phyloP scores from a whole-genome alignment of 352 stramenopile species.

The Pythium graminicola region DNA sequence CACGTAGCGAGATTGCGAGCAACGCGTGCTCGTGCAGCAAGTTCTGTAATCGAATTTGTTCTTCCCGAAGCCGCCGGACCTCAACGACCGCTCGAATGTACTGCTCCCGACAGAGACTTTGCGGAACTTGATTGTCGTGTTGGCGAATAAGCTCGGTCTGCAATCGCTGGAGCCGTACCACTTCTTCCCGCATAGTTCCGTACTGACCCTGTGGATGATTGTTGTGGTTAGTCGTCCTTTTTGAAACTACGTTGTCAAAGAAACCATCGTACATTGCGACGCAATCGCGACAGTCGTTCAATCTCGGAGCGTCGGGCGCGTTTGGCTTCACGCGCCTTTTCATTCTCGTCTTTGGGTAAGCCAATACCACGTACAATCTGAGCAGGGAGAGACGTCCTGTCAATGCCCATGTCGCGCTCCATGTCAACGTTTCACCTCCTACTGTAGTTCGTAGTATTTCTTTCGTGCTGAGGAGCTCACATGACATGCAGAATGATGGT shows the following conservation, averaged over 20 bases:
- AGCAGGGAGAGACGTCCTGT: background rate
- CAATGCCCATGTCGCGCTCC: too few species aligned
- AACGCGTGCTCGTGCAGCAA: conserved; percentile 14
- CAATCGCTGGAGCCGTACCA: conserved; percentile 8
- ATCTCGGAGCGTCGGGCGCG: conserved; percentile 23
- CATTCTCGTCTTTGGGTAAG: conserved; percentile 5
- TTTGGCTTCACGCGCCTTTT: conserved; percentile 12
- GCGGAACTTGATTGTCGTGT: background rate
- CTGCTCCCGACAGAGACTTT: background rate
- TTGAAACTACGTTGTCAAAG: background rate
- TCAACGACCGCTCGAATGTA: conserved; percentile 8
- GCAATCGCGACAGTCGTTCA: conserved; percentile 17
- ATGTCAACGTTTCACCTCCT: background rate
- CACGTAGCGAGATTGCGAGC: conserved; percentile 5
- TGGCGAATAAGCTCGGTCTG: background rate
- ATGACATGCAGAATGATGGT: conserved; percentile 15
- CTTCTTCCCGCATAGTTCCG: conserved; percentile 11
- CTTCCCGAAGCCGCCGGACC: conserved; percentile 8
- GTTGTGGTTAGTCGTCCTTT: background rate
- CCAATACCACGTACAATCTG: conserved; percentile 22
- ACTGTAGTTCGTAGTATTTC: too few species aligned
- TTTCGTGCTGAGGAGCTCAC: too few species aligned
- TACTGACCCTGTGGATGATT: conserved; percentile 12
- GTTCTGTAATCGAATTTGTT: conserved; percentile 10
- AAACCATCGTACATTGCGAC: conserved; percentile 13